phyloP scores from a whole-genome alignment of 768 basidiomycete genomes.

The Podaxis sp. region DNA sequence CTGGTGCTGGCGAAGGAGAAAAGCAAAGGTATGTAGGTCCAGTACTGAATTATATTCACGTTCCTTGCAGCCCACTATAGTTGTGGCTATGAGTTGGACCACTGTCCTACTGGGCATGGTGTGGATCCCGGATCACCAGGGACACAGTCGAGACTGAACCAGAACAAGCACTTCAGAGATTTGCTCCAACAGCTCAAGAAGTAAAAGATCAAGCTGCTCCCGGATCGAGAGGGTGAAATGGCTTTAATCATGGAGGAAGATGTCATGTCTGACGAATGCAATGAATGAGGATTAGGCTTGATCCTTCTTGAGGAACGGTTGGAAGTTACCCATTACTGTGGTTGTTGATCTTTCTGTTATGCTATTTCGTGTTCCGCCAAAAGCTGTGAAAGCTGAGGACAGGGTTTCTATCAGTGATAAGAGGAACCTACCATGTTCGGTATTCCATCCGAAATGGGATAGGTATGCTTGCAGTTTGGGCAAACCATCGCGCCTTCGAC shows the following conservation, averaged over 20 bases:
- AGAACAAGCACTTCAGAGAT: background rate
- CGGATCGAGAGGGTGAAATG: background rate
- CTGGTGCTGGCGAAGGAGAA: background rate
- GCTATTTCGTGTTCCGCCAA: conserved; percentile 90
- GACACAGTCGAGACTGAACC: background rate
- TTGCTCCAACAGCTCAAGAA: background rate
- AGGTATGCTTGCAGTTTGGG: conserved; percentile 85
- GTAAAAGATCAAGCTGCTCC: background rate
- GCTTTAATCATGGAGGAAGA: background rate
- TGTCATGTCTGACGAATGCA: background rate
- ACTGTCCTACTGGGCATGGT: background rate
- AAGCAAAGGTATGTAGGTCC: background rate
- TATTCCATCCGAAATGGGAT: conserved; percentile 90
- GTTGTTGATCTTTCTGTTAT: conserved; percentile 22
- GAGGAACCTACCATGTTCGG: conserved; percentile 86
- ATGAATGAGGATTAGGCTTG: background rate
- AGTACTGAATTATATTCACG: background rate
- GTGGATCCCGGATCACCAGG: background rate
- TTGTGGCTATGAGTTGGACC: background rate
- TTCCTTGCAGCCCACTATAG: background rate
- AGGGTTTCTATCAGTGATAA: background rate
- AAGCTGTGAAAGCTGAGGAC: conserved; percentile 42
- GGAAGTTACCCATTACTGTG: background rate
- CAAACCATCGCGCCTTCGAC: conserved; percentile 93
- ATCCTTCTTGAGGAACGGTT: background rate